Percentiles rank a stretch among this genome's conserved stretches.
phyloP scores from a whole-genome alignment of 495 filamentous ascomycete genomes.

The Penicillium riverlandense region DNA sequence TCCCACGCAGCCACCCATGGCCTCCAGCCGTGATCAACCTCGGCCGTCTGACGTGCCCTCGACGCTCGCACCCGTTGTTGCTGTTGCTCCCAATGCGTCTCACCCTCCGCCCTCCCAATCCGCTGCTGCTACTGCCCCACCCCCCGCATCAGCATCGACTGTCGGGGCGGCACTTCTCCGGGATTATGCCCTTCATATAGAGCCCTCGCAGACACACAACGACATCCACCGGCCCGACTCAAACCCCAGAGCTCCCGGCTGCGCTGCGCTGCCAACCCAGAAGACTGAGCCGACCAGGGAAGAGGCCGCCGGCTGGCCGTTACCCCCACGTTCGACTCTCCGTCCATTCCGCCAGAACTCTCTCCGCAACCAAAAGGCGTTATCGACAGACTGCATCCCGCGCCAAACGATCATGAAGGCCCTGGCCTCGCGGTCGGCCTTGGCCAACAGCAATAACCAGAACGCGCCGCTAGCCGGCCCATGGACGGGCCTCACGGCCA shows the following conservation, averaged over 20 bases:
- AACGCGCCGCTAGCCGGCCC: conserved; percentile 38
- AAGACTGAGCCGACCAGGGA: conserved; percentile 23
- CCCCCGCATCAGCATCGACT: conserved; percentile 14
- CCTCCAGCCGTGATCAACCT: conserved; percentile 12
- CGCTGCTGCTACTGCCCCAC: conserved; percentile 13
- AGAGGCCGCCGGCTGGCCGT: conserved; percentile 19
- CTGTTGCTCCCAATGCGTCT: background rate
- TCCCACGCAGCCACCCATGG: conserved; percentile 7
- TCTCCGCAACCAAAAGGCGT: conserved; percentile 52
- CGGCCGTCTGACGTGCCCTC: conserved; percentile 13
- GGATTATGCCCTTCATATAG: conserved; percentile 39
- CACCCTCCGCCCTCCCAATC: conserved; percentile 4
- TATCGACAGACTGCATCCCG: conserved; percentile 66
- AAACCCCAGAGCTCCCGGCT: conserved; percentile 6
- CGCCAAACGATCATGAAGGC: conserved; percentile 85
- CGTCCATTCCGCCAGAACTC: conserved; percentile 34
- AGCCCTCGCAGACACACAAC: conserved; percentile 28
- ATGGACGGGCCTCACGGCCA: conserved; percentile 40
- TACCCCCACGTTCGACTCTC: conserved; percentile 25
- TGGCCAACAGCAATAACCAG: conserved; percentile 40
- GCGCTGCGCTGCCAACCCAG: conserved; percentile 8
- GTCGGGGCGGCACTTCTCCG: conserved; percentile 34
- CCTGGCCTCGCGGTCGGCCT: conserved; percentile 63
- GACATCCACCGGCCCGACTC: conserved; percentile 23
- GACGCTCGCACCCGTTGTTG: conserved; percentile 1